Evolutionary conservation across 192 early-diverging fungal genomes (phyloP), one percentile per base, ranked within the genome.

Genomic region (Kappamyces sp.): DNA sequence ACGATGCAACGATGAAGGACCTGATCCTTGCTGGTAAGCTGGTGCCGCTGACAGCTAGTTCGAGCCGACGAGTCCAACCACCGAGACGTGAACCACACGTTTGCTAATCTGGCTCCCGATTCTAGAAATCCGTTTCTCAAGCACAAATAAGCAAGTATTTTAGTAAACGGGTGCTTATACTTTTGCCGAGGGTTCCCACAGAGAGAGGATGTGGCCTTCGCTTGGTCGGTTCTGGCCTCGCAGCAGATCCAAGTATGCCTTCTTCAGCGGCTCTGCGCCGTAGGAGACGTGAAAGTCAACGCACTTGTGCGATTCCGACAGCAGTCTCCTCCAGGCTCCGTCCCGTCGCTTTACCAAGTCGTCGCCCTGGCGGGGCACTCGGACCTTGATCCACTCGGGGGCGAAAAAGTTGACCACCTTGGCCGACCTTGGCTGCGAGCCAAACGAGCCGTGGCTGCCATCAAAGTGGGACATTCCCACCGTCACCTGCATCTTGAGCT

Each of bases 61-160:
- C 79, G 94, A 34, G 83, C 91, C 9, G 94, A 97, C 58, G 94
- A 97, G 62, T 83, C 81, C 8, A 66, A 51, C 44, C 94, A 97
- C 67, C 77, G 92, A 55, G 90, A 94, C 47, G 86, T 90, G 0
- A 97, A 97, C 77, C 92, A 97, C 65, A 80, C 87, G 47, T 77
- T 97, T 40, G 82, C 89, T 10, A 84, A 86, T 61, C 80, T 76
- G 47, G 59, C 67, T 15, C 58, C 58, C 5, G 65, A 73, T 39
- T 63, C 72, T 33, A 54, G 47, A 2, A 76, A 73, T 47, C 75
- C 75, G 13, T 72, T 50, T 35, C 36, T 50, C 32, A 6, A 50
- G 32, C 5, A 50, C 32, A 34, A 50, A 50, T 7, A 12, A 50
- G 23, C 23, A 23, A 23, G 23, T 23, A 23, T 23, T 23, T 23